Percentiles rank a stretch among this genome's conserved stretches.
Conservation (phyloP, 1,284 basidiomycete genomes). For the Tilletia walkeri region DNA sequence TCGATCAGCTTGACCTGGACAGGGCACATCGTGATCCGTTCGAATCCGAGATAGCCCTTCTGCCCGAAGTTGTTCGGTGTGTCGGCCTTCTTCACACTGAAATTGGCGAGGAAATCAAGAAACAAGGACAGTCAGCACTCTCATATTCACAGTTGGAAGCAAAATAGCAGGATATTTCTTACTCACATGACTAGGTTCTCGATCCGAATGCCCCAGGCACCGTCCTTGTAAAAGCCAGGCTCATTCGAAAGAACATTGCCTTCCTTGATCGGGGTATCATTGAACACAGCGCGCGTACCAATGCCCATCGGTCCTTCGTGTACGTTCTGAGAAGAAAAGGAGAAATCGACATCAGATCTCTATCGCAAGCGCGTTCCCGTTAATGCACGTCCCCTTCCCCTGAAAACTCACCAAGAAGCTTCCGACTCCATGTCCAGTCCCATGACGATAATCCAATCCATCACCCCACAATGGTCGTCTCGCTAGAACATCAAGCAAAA, state of each 20-base stretch:
- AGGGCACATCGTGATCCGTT: constrained; percentile 60
- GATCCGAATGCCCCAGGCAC: constrained; percentile 86
- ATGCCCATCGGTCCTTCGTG: constrained; percentile 55
- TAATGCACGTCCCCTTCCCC: too few relatives aligned
- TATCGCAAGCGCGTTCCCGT: too few relatives aligned
- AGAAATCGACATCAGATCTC: not conserved
- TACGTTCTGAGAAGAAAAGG: constrained; percentile 40
- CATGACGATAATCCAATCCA: constrained; percentile 58
- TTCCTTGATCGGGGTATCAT: constrained; percentile 52
- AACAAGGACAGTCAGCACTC: not conserved
- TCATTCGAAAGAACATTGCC: constrained; percentile 59
- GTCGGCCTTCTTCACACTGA: constrained; percentile 36
- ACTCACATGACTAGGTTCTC: constrained; percentile 64
- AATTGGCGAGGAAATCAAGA: not conserved
- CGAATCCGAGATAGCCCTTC: constrained; percentile 44
- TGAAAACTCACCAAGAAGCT: constrained; percentile 11
- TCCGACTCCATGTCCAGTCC: constrained; percentile 4
- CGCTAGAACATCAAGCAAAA: constrained; percentile 76
- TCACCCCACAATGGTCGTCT: constrained; percentile 84
- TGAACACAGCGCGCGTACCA: constrained; percentile 49
- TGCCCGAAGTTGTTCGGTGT: constrained; percentile 82
- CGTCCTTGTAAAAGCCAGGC: constrained; percentile 90
- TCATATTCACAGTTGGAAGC: not conserved
- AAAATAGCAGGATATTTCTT: not conserved
- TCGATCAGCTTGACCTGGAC: constrained; percentile 85